Evolutionary conservation across 2,329 filamentous ascomycete species (phyloP).

Genomic region (Ceratocystis eucalypticola): DNA sequence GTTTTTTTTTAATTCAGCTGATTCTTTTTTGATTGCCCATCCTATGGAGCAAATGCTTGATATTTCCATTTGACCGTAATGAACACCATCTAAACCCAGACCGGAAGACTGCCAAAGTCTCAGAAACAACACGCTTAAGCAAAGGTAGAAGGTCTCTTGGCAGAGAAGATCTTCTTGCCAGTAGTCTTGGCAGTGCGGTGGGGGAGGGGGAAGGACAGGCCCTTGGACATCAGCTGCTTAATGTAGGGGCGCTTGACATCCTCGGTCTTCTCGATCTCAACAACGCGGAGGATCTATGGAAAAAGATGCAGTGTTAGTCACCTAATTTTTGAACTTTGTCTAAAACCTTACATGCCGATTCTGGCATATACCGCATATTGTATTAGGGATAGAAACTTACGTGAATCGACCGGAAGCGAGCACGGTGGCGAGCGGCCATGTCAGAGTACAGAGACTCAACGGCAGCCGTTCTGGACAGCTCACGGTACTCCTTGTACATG

Average conservation of each 20-base stretch:
- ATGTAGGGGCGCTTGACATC: slow-evolving; percentile 98
- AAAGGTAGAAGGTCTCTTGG: slow-evolving; percentile 92
- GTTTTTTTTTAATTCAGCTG: slow-evolving; percentile 20
- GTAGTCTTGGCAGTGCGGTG: slow-evolving; percentile 78
- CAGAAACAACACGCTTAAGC: slow-evolving; percentile 57
- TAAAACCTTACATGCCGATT: neutral
- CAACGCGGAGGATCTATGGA: slow-evolving; percentile 83
- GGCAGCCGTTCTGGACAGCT: slow-evolving; percentile 90
- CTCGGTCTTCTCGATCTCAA: slow-evolving; percentile 88
- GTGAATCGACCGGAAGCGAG: slow-evolving; percentile 96
- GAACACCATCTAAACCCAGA: slow-evolving; percentile 45
- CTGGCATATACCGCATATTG: neutral
- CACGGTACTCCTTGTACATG: slow-evolving; percentile 99
- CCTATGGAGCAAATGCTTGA: slow-evolving; percentile 36
- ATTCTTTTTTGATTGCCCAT: slow-evolving; percentile 20
- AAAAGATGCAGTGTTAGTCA: slow-evolving; percentile 1
- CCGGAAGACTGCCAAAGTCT: slow-evolving; percentile 32
- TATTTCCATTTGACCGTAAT: slow-evolving; percentile 47
- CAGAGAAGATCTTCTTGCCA: slow-evolving; percentile 84
- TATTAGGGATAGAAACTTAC: slow-evolving; percentile 43
- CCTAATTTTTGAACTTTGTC: neutral
- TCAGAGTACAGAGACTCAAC: slow-evolving; percentile 97
- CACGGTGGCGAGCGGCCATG: slow-evolving; percentile 95
- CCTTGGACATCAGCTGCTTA: slow-evolving; percentile 92
- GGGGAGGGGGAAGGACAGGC: slow-evolving; percentile 95